A percentile compares a stretch with the other conserved stretches of the same genome.
phyloP scores from a whole-genome alignment of 1,284 basidiomycete species.

The Ceratobasidium sp. region DNA sequence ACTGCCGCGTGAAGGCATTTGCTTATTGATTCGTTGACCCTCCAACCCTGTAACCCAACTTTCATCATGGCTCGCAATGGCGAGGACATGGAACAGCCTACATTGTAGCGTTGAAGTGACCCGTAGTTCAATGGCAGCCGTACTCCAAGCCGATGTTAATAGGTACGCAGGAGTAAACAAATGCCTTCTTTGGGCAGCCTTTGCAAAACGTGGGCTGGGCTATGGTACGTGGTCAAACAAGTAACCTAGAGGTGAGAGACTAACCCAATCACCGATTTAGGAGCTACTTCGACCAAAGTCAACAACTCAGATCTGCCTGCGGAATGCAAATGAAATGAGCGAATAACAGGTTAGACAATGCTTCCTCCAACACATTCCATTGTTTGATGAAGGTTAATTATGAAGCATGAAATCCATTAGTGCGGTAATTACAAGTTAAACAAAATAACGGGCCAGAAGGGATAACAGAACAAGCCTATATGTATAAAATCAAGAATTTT shows the following conservation, averaged over 20 bases:
- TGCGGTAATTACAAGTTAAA: neutral
- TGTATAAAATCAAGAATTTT: neutral
- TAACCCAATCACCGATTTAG: neutral
- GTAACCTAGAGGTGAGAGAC: too few species aligned
- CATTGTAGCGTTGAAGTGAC: neutral
- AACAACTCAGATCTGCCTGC: neutral
- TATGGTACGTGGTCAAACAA: conserved; percentile 7
- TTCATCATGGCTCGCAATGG: conserved; percentile 39
- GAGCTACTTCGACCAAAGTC: neutral
- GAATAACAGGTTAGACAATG: too few species aligned
- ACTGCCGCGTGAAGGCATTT: conserved; percentile 7
- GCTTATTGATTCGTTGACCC: conserved; percentile 28
- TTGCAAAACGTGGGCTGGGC: conserved; percentile 41
- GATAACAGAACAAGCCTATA: neutral
- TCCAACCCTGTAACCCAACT: conserved; percentile 44
- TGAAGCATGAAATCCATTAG: neutral
- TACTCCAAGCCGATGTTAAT: conserved; percentile 44
- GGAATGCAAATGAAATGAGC: neutral
- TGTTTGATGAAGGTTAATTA: too few species aligned
- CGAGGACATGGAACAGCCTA: neutral
- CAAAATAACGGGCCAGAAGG: neutral
- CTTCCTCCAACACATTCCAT: too few species aligned
- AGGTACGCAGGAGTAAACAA: conserved; percentile 44
- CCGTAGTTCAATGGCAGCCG: neutral
- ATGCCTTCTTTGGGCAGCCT: conserved; percentile 43